phyloP scores from a whole-genome alignment of 768 basidiomycete genomes.

The Gymnopilus dilepis region DNA sequence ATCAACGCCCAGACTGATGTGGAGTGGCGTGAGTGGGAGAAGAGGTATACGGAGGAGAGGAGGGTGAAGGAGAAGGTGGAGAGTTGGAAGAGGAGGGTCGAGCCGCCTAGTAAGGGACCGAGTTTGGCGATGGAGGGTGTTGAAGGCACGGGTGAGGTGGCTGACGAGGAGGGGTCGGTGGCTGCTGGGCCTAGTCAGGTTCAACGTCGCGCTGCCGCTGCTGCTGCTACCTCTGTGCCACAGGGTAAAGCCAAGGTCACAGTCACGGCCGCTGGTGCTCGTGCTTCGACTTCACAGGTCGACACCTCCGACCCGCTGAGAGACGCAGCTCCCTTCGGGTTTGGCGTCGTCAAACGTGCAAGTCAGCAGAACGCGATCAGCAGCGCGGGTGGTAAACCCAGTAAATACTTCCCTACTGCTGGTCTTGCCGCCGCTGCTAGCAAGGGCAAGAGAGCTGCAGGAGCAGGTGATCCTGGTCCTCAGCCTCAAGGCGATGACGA shows the following conservation, averaged over 20 bases:
- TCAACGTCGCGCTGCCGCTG: no score
- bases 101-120: conserved; percentile 8
- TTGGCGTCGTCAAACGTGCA: conserved; percentile 21
- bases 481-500: not conserved
- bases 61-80: conserved; percentile 29
- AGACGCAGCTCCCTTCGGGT: conserved; percentile 18
- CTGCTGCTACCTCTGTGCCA: no score
- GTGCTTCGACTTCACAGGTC: not conserved
- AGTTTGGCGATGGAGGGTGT: conserved; percentile 5
- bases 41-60: conserved; percentile 19
- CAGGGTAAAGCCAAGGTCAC: conserved; percentile 13
- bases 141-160: not conserved
- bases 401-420: not conserved
- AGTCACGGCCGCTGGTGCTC: conserved; percentile 9
- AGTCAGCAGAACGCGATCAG: conserved; percentile 8
- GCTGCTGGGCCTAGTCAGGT: not conserved
- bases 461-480: not conserved
- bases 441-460: not conserved
- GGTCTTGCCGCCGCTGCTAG: not conserved
- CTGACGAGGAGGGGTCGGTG: not conserved
- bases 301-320: conserved; percentile 8
- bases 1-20: conserved; percentile 29
- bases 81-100: conserved; percentile 27
- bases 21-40: conserved; percentile 33
- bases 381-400: conserved; percentile 8